These are phyloP conservation scores for Rhododendron williamsianum DNA, from an alignment of 148 eudicot genomes.

Conservation along the genomic window DNA sequence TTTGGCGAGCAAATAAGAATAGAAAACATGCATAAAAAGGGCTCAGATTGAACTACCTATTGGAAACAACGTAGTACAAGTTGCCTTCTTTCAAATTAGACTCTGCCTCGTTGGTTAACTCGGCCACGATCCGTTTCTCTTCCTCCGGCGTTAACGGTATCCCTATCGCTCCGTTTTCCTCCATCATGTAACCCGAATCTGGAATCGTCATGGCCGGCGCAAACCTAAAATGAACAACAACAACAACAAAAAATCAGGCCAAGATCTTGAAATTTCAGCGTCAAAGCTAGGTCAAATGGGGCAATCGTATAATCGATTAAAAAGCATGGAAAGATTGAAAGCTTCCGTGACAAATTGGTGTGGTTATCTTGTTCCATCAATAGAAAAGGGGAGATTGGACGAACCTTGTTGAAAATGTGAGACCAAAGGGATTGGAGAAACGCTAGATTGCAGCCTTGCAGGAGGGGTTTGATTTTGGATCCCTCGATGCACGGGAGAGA, in stretches of 20 bases:
- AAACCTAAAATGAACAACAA: neutral
- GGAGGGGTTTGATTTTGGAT: neutral
- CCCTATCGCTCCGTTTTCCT: slow-evolving; percentile 34
- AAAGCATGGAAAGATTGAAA: neutral
- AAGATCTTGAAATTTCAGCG: neutral
- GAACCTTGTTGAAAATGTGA: neutral
- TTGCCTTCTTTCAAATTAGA: slow-evolving; percentile 58
- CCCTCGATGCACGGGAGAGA: neutral
- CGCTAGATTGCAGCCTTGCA: neutral
- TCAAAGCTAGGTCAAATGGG: neutral
- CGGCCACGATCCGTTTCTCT: slow-evolving; percentile 46
- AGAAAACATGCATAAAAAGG: neutral
- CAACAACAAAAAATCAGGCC: neutral
- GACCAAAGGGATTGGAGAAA: neutral
- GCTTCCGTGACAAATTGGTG: neutral
- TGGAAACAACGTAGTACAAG: slow-evolving; percentile 57
- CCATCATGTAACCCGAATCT: slow-evolving; percentile 35
- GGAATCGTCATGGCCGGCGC: slow-evolving; percentile 48
- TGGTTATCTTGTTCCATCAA: neutral
- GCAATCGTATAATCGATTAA: neutral
- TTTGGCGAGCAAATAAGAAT: neutral
- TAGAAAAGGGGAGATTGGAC: neutral
- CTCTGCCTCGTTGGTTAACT: slow-evolving; percentile 54
- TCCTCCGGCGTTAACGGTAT: slow-evolving; percentile 58
- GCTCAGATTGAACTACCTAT: slow-evolving; percentile 28